phyloP scores from a whole-genome alignment of 768 basidiomycete genomes.

The Pulveroboletus ravenelii region DNA sequence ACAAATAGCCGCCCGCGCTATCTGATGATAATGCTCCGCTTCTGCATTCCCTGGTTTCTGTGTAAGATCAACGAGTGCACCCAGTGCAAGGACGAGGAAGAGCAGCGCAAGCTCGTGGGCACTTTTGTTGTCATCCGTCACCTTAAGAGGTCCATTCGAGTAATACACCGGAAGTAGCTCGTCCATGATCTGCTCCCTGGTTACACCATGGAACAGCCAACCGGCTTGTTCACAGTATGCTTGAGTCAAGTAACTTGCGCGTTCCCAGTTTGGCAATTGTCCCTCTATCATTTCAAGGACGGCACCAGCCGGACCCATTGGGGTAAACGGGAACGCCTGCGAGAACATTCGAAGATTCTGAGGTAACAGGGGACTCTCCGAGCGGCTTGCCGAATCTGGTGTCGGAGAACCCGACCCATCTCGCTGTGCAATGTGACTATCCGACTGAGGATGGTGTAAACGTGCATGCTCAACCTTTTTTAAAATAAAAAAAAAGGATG shows the following conservation, averaged over 20 bases:
- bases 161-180: constrained; percentile 43
- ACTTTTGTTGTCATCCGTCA: constrained; percentile 37
- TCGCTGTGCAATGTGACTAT: constrained; percentile 11
- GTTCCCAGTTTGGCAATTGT: constrained; percentile 51
- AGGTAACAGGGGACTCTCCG: constrained; percentile 27
- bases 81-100: constrained; percentile 50
- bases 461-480: too few species aligned
- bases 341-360: constrained; percentile 46
- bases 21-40: constrained; percentile 63
- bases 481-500: constrained; percentile 2
- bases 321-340: constrained; percentile 60
- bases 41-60: constrained; percentile 32
- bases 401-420: constrained; percentile 16
- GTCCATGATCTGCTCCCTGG: constrained; percentile 40
- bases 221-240: constrained; percentile 44
- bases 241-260: constrained; percentile 42
- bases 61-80: constrained; percentile 40
- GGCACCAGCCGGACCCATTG: constrained; percentile 43
- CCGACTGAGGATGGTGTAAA: constrained; percentile 16
- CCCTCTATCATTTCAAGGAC: constrained; percentile 48
- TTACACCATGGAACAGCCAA: constrained; percentile 51
- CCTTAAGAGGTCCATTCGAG: constrained; percentile 14
- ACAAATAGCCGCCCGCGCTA: constrained; percentile 60
- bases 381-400: constrained; percentile 26
- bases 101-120: constrained; percentile 48